Evolutionary conservation across 148 eudicot species (phyloP).

Genomic region (Rhododendron henanense): DNA sequence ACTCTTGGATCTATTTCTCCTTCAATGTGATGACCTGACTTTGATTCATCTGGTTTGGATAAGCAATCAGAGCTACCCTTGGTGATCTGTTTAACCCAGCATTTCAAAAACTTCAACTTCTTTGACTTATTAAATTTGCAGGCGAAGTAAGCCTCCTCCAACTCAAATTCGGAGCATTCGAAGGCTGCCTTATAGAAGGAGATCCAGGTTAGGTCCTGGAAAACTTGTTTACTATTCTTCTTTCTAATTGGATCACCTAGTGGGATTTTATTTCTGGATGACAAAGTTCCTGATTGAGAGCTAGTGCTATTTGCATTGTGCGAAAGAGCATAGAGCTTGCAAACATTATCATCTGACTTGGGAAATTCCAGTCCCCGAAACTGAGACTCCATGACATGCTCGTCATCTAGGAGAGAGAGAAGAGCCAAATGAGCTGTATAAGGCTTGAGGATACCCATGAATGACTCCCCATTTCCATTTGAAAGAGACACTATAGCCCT

Average conservation of each 20-base stretch:
- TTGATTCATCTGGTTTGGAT: slow-evolving; percentile 20
- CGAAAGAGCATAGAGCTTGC: slow-evolving; percentile 16
- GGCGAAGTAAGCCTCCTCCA: slow-evolving; percentile 61
- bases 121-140: slow-evolving; percentile 43
- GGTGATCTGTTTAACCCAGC: slow-evolving; percentile 83
- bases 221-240: slow-evolving; percentile 41
- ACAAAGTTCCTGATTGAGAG: slow-evolving; percentile 23
- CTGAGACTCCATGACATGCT: slow-evolving; percentile 15
- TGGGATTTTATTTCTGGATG: slow-evolving; percentile 19
- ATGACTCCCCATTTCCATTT: slow-evolving; percentile 40
- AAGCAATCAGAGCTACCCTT: slow-evolving; percentile 16
- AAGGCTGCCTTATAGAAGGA: slow-evolving; percentile 63
- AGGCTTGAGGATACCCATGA: slow-evolving; percentile 61
- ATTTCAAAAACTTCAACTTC: slow-evolving; percentile 78
- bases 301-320: slow-evolving; percentile 19
- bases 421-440: slow-evolving; percentile 59
- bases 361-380: slow-evolving; percentile 13
- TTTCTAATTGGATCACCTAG: slow-evolving; percentile 40
- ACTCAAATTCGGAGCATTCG: slow-evolving; percentile 45
- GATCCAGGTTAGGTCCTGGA: slow-evolving; percentile 64
- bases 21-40: slow-evolving; percentile 11
- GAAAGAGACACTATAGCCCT: slow-evolving; percentile 55
- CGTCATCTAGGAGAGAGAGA: slow-evolving; percentile 33
- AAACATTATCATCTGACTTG: slow-evolving; percentile 9
- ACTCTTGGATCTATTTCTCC: slow-evolving; percentile 26